Evolutionary conservation across 805 yeast genomes (phyloP).

Genomic region (Vanderwaltozyma polyspora): DNA sequence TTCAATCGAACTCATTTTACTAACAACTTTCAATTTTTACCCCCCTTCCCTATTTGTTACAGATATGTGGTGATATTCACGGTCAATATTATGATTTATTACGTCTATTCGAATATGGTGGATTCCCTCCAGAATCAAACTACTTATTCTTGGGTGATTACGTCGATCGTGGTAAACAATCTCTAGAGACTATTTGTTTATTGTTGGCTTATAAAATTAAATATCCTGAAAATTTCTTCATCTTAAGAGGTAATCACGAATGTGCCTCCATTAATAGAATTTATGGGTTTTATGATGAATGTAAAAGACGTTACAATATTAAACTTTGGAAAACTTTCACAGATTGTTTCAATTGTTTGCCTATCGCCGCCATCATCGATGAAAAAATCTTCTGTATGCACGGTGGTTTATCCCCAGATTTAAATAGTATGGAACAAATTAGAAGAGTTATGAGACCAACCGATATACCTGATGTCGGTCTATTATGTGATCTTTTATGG

Average conservation of each 20-base stretch:
- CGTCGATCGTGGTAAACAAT: constrained; percentile 97
- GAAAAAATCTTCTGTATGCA: constrained; percentile 98
- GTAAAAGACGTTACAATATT: constrained; percentile 95
- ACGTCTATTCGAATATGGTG: constrained; percentile 95
- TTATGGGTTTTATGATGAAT: constrained; percentile 96
- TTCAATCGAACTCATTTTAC: constrained; percentile 3
- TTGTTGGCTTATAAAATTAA: constrained; percentile 92
- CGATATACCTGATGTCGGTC: constrained; percentile 96
- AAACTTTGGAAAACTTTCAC: constrained; percentile 98
- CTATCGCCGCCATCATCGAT: constrained; percentile 96
- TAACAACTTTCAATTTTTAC: constrained; percentile 2
- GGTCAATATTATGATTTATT: constrained; percentile 95
- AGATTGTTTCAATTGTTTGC: constrained; percentile 96
- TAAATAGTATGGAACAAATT: constrained; percentile 96
- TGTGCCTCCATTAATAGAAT: constrained; percentile 96
- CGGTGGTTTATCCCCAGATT: constrained; percentile 95
- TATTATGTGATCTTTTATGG: constrained; percentile 93
- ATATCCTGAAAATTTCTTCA: constrained; percentile 95
- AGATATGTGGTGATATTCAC: constrained; percentile 94
- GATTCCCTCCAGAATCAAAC: constrained; percentile 98
- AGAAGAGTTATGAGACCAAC: constrained; percentile 99
- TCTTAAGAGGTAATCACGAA: constrained; percentile 96
- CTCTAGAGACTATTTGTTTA: constrained; percentile 89
- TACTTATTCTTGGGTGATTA: constrained; percentile 93
- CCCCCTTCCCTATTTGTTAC: constrained; percentile 4